Conservation (phyloP, 129 eudicot species). For the Silybum marianum region DNA sequence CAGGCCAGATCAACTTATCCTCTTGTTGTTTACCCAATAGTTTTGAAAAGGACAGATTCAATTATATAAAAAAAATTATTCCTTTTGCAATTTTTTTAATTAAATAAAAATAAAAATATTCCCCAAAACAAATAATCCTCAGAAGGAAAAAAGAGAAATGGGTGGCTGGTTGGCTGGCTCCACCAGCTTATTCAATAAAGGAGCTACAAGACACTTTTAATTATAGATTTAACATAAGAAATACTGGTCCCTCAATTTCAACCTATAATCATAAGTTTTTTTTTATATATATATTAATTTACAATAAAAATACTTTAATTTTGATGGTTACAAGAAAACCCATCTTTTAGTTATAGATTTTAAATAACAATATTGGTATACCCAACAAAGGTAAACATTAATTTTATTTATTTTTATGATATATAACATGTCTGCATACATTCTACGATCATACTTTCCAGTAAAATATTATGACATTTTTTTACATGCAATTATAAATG, state of each 20-base stretch:
- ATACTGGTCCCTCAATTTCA: constrained; percentile 27
- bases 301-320: constrained; percentile 21
- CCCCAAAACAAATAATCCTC: constrained; percentile 1
- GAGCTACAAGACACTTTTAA: constrained; percentile 23
- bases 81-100: background rate
- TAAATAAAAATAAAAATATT: constrained; percentile 2
- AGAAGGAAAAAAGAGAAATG: background rate
- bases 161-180: constrained; percentile 24
- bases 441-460: background rate
- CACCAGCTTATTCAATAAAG: constrained; percentile 23
- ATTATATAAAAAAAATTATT: background rate
- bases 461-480: background rate
- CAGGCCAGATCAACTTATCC: constrained; percentile 28
- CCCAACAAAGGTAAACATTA: background rate
- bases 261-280: constrained; percentile 14
- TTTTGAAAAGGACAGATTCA: constrained; percentile 13
- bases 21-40: constrained; percentile 17
- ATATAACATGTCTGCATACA: background rate
- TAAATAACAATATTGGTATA: background rate
- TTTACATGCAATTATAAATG: background rate
- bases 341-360: constrained; percentile 8
- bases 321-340: constrained; percentile 28
- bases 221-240: background rate
- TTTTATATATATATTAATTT: constrained; percentile 6
- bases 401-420: no score